A percentile compares a stretch with the other conserved stretches of the same genome.
These are phyloP conservation scores for Colletotrichum tofieldiae DNA, from an alignment of 2,329 filamentous ascomycete species.

Conservation along the genomic window DNA sequence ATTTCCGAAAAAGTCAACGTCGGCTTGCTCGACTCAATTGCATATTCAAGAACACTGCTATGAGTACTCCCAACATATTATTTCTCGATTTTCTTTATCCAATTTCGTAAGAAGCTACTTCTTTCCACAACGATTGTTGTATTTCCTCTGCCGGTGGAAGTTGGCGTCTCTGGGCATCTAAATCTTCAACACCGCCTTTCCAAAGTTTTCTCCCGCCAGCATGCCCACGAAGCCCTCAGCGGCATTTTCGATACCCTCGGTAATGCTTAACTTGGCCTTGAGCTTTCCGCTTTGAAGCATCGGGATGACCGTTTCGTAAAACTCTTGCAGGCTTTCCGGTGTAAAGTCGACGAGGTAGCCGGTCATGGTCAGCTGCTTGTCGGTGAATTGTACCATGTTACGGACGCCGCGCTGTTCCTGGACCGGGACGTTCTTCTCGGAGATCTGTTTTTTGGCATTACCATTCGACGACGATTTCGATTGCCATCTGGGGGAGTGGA, in stretches of 20 bases:
- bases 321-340: constrained; percentile 76
- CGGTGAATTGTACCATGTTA: constrained; percentile 75
- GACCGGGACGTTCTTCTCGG: constrained; percentile 76
- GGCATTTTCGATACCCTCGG: constrained; percentile 84
- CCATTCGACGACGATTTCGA: background rate
- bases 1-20: too few species aligned
- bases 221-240: constrained; percentile 81
- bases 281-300: constrained; percentile 85
- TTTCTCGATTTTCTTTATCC: too few species aligned
- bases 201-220: constrained; percentile 85
- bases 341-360: constrained; percentile 87
- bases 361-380: constrained; percentile 78
- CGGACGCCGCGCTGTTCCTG: constrained; percentile 75
- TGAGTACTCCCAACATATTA: too few species aligned
- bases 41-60: too few species aligned
- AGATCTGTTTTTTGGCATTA: constrained; percentile 61
- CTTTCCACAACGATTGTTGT: too few species aligned
- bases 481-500: background rate
- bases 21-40: too few species aligned
- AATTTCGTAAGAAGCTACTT: too few species aligned
- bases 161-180: background rate
- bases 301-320: constrained; percentile 81
- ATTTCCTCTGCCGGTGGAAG: background rate
- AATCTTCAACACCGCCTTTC: constrained; percentile 85
- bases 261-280: constrained; percentile 78